phyloP scores from a whole-genome alignment of 139 green algal species.

The Chlamydomonas sp. region DNA sequence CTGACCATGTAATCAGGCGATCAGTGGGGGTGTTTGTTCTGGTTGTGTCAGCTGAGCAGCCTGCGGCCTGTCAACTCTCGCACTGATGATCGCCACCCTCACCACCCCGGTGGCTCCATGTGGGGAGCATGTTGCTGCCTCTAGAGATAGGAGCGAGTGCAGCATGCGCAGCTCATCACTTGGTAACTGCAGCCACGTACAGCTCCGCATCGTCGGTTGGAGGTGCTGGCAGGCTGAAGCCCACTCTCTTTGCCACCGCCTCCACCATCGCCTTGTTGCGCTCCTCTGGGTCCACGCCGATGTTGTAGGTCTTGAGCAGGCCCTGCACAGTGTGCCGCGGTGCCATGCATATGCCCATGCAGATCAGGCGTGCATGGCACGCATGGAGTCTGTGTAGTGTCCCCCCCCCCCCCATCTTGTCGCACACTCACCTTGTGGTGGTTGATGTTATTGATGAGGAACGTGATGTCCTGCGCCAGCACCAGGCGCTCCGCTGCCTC shows the following conservation, averaged over 20 bases:
- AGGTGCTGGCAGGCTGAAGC: constrained; percentile 46
- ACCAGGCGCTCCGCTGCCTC: constrained; percentile 11
- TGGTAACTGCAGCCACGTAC: no score
- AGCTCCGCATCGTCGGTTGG: no score
- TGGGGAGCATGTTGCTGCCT: no score
- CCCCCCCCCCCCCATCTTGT: not conserved
- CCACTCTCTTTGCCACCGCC: constrained; percentile 36
- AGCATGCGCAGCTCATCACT: no score
- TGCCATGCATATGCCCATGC: not conserved
- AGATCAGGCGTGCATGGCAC: not conserved
- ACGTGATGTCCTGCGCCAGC: constrained; percentile 32
- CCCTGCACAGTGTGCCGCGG: constrained; percentile 17
- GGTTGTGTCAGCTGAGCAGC: no score
- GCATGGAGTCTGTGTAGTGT: not conserved
- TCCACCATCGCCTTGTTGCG: constrained; percentile 48
- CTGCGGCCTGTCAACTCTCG: no score
- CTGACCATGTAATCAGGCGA: no score
- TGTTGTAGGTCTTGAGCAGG: constrained; percentile 40
- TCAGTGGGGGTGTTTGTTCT: no score
- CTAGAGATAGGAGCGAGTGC: no score
- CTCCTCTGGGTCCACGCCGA: constrained; percentile 41
- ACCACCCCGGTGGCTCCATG: no score
- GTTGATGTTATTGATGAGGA: constrained; percentile 28
- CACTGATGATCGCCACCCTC: no score
- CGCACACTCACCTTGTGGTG: constrained; percentile 22